Conservation (phyloP, 495 filamentous ascomycete species). For the Podospora australis region DNA sequence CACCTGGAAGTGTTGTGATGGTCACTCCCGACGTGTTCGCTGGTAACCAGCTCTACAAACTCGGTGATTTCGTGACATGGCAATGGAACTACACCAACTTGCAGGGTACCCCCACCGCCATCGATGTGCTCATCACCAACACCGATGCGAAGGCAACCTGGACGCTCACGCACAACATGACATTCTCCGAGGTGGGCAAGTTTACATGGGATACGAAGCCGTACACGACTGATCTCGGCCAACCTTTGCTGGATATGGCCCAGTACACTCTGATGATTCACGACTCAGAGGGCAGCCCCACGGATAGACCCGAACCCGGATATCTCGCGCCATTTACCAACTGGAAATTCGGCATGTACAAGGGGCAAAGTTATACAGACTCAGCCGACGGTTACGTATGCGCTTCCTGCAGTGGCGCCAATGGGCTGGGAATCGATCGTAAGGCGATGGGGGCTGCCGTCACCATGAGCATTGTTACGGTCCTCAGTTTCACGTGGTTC, state of each 20-base stretch:
- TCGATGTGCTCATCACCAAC: slow-evolving; percentile 81
- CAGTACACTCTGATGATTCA: slow-evolving; percentile 81
- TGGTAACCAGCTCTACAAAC: slow-evolving; percentile 73
- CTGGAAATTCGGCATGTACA: slow-evolving; percentile 79
- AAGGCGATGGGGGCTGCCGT: slow-evolving; percentile 65
- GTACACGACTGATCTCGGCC: slow-evolving; percentile 57
- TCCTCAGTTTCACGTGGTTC: slow-evolving; percentile 87
- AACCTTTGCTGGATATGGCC: slow-evolving; percentile 55
- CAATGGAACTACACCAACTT: slow-evolving; percentile 95
- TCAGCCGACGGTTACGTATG: slow-evolving; percentile 50
- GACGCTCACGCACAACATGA: slow-evolving; percentile 50
- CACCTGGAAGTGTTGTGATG: slow-evolving; percentile 75
- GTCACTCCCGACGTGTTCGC: slow-evolving; percentile 57
- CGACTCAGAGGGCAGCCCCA: slow-evolving; percentile 60
- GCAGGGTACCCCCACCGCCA: slow-evolving; percentile 62
- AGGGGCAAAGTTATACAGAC: slow-evolving; percentile 55
- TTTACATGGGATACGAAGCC: slow-evolving; percentile 73
- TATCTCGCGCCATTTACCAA: slow-evolving; percentile 59
- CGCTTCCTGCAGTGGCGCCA: slow-evolving; percentile 66
- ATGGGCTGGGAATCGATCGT: slow-evolving; percentile 52
- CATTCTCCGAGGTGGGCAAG: slow-evolving; percentile 33
- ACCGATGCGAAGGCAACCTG: slow-evolving; percentile 39
- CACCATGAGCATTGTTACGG: slow-evolving; percentile 67
- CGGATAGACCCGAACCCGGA: slow-evolving; percentile 59
- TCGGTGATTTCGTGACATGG: slow-evolving; percentile 79